Conservation (phyloP, 306 rosid genomes). For the Quercus bicolor region DNA sequence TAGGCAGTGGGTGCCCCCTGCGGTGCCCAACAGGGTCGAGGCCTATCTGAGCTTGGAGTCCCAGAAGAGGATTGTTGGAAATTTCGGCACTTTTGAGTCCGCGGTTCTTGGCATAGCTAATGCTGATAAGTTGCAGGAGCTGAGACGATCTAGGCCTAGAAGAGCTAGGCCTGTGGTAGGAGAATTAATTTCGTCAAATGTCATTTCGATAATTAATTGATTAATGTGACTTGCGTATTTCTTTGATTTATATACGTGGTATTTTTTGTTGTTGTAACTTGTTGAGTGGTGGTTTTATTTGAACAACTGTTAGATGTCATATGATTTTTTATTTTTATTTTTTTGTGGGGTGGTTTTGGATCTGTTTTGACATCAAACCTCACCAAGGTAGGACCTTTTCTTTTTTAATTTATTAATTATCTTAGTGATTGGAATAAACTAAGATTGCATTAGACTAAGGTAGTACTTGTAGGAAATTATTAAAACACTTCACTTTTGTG, state of each 20-base stretch:
- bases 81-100: conserved; percentile 69
- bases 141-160: conserved; percentile 68
- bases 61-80: conserved; percentile 60
- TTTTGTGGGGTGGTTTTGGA: too few relatives aligned
- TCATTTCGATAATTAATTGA: neutral
- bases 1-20: conserved; percentile 54
- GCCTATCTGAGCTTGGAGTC: conserved; percentile 71
- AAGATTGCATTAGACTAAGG: too few relatives aligned
- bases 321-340: too few relatives aligned
- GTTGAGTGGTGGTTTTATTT: too few relatives aligned
- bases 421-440: too few relatives aligned
- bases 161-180: conserved; percentile 67
- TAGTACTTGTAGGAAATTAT: too few relatives aligned
- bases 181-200: neutral
- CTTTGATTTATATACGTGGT: neutral
- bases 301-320: too few relatives aligned
- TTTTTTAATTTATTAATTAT: too few relatives aligned
- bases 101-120: conserved; percentile 74
- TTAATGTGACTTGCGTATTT: too few relatives aligned
- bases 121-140: conserved; percentile 50
- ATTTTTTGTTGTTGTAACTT: neutral
- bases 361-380: too few relatives aligned
- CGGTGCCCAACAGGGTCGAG: conserved; percentile 54
- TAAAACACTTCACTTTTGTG: too few relatives aligned
- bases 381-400: too few relatives aligned